Evolutionary conservation across 225 moss, liverwort and hornwort species (phyloP).

Genomic region (Physcomitrium patens): DNA sequence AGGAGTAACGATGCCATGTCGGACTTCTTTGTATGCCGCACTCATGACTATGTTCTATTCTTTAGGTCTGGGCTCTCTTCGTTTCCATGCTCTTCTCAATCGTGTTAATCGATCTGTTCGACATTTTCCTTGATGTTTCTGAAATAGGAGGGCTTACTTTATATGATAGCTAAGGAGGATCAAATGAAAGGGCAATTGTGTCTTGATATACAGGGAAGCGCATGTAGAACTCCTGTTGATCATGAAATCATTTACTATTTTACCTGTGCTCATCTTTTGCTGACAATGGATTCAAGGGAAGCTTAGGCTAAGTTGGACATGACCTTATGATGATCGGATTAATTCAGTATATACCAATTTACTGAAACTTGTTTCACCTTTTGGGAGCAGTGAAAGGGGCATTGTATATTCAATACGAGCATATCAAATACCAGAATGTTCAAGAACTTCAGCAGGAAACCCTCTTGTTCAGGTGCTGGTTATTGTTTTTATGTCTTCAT

Average conservation of each 20-base stretch:
- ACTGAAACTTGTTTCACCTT: conserved; percentile 3
- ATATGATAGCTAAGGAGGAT: not conserved
- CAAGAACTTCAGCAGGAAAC: conserved; percentile 89
- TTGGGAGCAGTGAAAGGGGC: conserved; percentile 80
- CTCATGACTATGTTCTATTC: conserved; percentile 93
- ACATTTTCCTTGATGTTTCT: not conserved
- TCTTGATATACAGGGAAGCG: not conserved
- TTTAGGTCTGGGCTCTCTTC: conserved; percentile 61
- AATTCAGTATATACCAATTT: not conserved
- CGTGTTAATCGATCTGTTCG: conserved; percentile 9
- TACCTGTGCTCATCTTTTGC: not conserved
- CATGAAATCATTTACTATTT: not conserved
- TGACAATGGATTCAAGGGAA: not conserved
- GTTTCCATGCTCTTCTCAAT: conserved; percentile 7
- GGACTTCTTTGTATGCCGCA: conserved; percentile 88
- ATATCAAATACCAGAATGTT: conserved; percentile 97
- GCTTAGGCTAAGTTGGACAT: conserved; percentile 4
- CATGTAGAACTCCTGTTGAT: not conserved
- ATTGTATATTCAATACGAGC: conserved; percentile 95
- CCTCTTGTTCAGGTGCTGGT: conserved; percentile 84
- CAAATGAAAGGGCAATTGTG: not conserved
- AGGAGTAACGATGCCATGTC: conserved; percentile 90
- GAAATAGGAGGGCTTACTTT: not conserved
- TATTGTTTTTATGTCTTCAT: conserved; percentile 7
- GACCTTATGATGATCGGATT: conserved; percentile 11